Conservation (phyloP, 1,284 basidiomycete genomes). For the Melampsora abietis-canadensis region DNA sequence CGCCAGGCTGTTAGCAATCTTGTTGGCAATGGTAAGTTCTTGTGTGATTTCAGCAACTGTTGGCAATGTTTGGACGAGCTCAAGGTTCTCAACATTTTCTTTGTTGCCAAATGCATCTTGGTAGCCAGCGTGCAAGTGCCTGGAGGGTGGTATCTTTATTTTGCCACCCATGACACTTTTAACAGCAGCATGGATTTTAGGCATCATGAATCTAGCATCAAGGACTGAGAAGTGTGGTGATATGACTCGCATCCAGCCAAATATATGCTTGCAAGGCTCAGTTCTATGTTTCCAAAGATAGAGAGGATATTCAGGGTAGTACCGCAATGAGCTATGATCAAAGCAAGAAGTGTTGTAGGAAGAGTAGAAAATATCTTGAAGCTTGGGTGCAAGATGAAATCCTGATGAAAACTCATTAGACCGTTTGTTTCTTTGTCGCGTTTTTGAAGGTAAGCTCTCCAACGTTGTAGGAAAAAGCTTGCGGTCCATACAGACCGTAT, state of each 20-base stretch:
- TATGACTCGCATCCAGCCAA: neutral
- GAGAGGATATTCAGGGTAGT: slow-evolving; percentile 2
- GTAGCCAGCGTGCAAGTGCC: neutral
- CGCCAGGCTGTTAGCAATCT: neutral
- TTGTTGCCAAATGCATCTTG: slow-evolving; percentile 15
- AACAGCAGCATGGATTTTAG: too few relatives aligned
- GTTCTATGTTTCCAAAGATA: slow-evolving; percentile 23
- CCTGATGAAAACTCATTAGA: neutral
- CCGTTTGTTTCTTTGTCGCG: neutral
- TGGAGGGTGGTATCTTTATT: slow-evolving; percentile 23
- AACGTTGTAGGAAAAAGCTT: too few relatives aligned
- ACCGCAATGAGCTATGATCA: slow-evolving; percentile 21
- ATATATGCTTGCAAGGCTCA: slow-evolving; percentile 16
- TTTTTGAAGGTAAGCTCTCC: slow-evolving; percentile 5
- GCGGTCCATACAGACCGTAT: too few relatives aligned
- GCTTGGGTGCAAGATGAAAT: slow-evolving; percentile 13
- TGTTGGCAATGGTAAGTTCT: slow-evolving; percentile 5
- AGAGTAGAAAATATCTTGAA: slow-evolving; percentile 14
- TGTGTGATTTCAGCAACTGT: slow-evolving; percentile 7
- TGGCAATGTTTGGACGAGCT: slow-evolving; percentile 4
- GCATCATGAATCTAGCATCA: neutral
- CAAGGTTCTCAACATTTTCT: neutral
- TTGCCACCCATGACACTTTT: slow-evolving; percentile 11
- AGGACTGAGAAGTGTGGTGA: slow-evolving; percentile 13
- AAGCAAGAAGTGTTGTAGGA: slow-evolving; percentile 8